Evolutionary conservation across 2,329 filamentous ascomycete species (phyloP).

Genomic region (Colletotrichum filicis): DNA sequence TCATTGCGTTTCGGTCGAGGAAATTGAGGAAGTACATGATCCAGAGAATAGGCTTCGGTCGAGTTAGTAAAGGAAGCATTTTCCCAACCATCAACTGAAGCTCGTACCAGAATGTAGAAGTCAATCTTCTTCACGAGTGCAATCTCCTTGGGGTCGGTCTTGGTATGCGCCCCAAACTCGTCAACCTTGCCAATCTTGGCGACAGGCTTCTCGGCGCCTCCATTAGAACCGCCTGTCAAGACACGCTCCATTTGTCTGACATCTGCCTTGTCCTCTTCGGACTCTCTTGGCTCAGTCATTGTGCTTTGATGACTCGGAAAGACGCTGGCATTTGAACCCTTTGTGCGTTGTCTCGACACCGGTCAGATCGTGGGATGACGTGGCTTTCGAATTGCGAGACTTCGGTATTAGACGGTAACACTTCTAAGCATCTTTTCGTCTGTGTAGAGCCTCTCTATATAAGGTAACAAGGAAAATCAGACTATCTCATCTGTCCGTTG

Average conservation of each 20-base stretch:
- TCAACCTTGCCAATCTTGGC: conserved; percentile 37
- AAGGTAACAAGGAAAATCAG: not conserved
- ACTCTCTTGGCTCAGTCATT: conserved; percentile 18
- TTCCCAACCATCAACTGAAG: no score
- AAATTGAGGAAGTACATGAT: conserved; percentile 39
- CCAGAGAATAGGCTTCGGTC: conserved; percentile 39
- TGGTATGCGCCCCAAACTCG: conserved; percentile 51
- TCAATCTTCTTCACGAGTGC: conserved; percentile 48
- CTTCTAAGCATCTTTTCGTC: not conserved
- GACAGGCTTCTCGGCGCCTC: conserved; percentile 23
- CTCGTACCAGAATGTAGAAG: conserved; percentile 44
- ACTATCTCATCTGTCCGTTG: not conserved
- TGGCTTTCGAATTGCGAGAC: not conserved
- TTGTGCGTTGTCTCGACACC: not conserved
- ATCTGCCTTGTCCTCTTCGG: conserved; percentile 13
- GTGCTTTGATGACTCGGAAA: not conserved
- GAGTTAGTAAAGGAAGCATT: conserved; percentile 38
- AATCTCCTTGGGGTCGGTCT: conserved; percentile 51
- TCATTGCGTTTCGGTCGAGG: conserved; percentile 44
- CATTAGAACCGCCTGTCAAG: conserved; percentile 13
- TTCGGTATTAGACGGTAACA: not conserved
- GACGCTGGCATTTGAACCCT: not conserved
- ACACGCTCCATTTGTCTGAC: conserved; percentile 23
- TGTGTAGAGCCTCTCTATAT: conserved; percentile 21
- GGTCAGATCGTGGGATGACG: not conserved